Conservation (phyloP, 352 stramenopile genomes). For the Globisporangium abappressorium region DNA sequence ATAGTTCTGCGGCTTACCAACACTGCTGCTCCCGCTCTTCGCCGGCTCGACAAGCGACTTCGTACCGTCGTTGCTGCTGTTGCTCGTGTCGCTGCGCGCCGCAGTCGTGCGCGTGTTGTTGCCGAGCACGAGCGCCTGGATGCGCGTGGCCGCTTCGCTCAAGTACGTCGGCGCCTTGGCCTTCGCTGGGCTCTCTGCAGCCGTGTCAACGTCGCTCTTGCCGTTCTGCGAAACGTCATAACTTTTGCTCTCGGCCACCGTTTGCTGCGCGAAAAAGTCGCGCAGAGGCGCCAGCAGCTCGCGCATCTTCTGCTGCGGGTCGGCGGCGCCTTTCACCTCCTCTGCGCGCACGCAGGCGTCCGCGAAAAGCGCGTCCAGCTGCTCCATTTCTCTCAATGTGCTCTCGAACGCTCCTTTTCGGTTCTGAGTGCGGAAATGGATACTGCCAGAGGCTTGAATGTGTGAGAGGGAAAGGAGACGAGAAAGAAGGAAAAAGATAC, state of each 20-base stretch:
- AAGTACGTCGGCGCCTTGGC: slow-evolving; percentile 23
- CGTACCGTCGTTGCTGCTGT: slow-evolving; percentile 16
- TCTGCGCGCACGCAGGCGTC: slow-evolving; percentile 38
- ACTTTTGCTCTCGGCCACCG: slow-evolving; percentile 9
- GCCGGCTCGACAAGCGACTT: slow-evolving; percentile 15
- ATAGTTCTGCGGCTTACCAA: slow-evolving; percentile 25
- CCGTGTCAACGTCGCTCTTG: background rate
- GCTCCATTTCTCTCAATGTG: slow-evolving; percentile 33
- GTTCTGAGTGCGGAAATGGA: slow-evolving; percentile 4
- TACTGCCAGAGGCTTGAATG: background rate
- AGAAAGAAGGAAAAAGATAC: background rate
- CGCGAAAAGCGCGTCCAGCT: slow-evolving; percentile 62
- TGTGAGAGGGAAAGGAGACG: background rate
- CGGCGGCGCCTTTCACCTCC: slow-evolving; percentile 30
- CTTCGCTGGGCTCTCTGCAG: slow-evolving; percentile 4
- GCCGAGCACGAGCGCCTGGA: slow-evolving; percentile 33
- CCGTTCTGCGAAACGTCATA: background rate
- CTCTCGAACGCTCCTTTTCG: background rate
- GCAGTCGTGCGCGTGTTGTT: slow-evolving; percentile 13
- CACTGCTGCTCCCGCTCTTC: slow-evolving; percentile 14
- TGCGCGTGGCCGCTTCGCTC: slow-evolving; percentile 29
- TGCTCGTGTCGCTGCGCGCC: slow-evolving; percentile 17
- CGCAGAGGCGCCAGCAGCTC: slow-evolving; percentile 56
- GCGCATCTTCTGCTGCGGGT: slow-evolving; percentile 39
- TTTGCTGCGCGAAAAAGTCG: slow-evolving; percentile 30